Evolutionary conservation across 1,284 basidiomycete species (phyloP).

Genomic region (Ceratobasidium sp.): DNA sequence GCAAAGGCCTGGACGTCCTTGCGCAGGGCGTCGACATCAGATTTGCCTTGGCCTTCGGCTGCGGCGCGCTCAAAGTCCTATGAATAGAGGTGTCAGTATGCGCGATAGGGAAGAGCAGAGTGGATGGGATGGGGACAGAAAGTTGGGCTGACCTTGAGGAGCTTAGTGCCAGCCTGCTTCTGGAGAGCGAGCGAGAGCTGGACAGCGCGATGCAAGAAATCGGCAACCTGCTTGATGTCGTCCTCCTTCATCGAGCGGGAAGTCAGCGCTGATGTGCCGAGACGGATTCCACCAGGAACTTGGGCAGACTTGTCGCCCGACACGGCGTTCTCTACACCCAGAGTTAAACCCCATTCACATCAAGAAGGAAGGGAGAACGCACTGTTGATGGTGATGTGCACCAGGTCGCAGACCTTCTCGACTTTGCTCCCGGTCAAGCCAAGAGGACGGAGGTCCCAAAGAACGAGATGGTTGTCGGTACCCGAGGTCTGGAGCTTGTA

Average conservation of each 20-base stretch:
- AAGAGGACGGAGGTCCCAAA: constrained; percentile 97
- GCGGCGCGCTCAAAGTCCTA: constrained; percentile 89
- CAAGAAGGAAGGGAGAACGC: constrained; percentile 50
- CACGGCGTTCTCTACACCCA: constrained; percentile 85
- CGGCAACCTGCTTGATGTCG: constrained; percentile 88
- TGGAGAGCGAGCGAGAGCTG: constrained; percentile 89
- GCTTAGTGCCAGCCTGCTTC: constrained; percentile 93
- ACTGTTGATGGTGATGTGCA: constrained; percentile 97
- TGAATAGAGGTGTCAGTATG: background rate
- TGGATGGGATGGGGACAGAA: background rate
- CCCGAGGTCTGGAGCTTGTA: constrained; percentile 98
- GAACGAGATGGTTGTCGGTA: constrained; percentile 97
- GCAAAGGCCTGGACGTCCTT: constrained; percentile 85
- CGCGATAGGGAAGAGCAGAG: too few relatives aligned
- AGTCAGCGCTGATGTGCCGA: constrained; percentile 94
- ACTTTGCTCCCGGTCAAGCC: constrained; percentile 97
- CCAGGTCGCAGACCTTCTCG: constrained; percentile 97
- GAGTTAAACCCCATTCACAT: background rate
- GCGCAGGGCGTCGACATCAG: constrained; percentile 76
- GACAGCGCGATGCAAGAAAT: constrained; percentile 92
- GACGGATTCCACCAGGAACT: constrained; percentile 96
- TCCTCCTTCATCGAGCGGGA: constrained; percentile 92
- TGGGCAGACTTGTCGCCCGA: constrained; percentile 94
- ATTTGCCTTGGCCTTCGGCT: constrained; percentile 75
- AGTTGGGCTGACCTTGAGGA: constrained; percentile 70